Base-by-base conservation (phyloP, 2,329 filamentous ascomycete species). In the Colletotrichum sp. region DNA sequence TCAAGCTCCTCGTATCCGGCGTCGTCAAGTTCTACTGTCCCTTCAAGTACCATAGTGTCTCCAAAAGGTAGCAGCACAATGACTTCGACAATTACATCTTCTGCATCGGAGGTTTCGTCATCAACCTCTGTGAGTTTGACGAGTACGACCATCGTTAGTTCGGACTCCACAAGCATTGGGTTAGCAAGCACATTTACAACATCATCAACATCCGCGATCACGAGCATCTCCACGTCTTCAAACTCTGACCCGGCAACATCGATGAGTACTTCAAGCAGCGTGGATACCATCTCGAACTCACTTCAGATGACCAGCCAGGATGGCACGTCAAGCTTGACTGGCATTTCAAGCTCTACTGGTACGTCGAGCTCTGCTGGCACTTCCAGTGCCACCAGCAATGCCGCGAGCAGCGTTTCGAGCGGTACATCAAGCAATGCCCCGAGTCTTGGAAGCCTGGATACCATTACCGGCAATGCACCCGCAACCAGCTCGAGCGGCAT, bases 271-370 rank as follows among this genome's bases (percentile, higher is more conserved):
- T 52, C 44, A 52, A 52, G 44, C n/a, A 21, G 2, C n/a, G 6
- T 18, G 0, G 0, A 21, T 3, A 52, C 0, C n/a, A 52, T 6
- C 44, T 49, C 18, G 3, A 49, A n/a, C 2, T 0, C 18, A n/a
- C 18, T 49, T 49, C 39, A 49, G 18, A n/a, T 18, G 39, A 49
- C 39, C 18, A n/a, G 39, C 1, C 39, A 49, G 18, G 18, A 12
- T 49, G 39, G 39, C 39, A 49, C 39, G 39, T 21, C 39, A 18
- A 44, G 36, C 16, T 44, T 0, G 10, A 10, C 36, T 18, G 36
- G 36, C 16, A 44, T 18, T 3, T 44, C 36, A n/a, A 49, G 18
- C 39, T 49, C 18, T 49, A 10, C 39, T 49, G 6, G 5, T n/a
- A 49, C 18, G 39, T 12, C 39, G 9, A 49, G 18, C 39, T n/a